Conservation (phyloP, 352 stramenopile genomes). For the Salisapilia sapeloensis region DNA sequence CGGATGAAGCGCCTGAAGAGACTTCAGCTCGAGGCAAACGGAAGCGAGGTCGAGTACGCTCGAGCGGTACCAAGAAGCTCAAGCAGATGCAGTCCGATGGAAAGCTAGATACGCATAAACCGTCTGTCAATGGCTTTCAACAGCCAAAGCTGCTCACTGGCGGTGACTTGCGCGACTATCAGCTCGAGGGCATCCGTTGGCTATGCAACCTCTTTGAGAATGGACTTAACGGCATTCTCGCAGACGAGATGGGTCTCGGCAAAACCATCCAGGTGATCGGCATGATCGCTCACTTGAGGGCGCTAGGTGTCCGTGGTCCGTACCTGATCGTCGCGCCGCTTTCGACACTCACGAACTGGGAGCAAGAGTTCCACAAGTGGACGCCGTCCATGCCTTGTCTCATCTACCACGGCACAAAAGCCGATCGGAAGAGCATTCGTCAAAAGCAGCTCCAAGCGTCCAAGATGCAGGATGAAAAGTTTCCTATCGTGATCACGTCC, state of each 20-base stretch:
- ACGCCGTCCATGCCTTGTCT: conserved; percentile 86
- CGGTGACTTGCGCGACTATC: conserved; percentile 85
- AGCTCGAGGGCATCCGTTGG: conserved; percentile 94
- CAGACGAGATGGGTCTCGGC: conserved; percentile 80
- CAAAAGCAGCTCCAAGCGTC: conserved; percentile 25
- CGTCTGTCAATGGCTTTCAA: conserved; percentile 22
- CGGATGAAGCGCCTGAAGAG: not conserved
- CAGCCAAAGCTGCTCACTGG: conserved; percentile 68
- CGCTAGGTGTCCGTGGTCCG: conserved; percentile 79
- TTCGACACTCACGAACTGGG: conserved; percentile 97
- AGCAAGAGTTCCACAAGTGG: conserved; percentile 79
- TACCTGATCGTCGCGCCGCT: conserved; percentile 97
- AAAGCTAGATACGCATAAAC: conserved; percentile 20
- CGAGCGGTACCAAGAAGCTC: conserved; percentile 43
- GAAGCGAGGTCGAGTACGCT: conserved; percentile 18
- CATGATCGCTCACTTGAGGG: conserved; percentile 88
- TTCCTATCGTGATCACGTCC: conserved; percentile 77
- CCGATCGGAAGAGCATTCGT: conserved; percentile 25
- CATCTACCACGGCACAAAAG: conserved; percentile 91
- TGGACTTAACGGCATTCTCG: conserved; percentile 86
- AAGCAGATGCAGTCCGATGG: conserved; percentile 38
- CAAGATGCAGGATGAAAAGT: conserved; percentile 38
- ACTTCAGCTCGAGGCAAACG: not conserved
- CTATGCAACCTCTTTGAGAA: conserved; percentile 97
- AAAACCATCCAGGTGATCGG: conserved; percentile 88